Evolutionary conservation across 306 rosid genomes (phyloP), one percentile per base, ranked within the genome.

Genomic region (Cucurbita maxima): DNA sequence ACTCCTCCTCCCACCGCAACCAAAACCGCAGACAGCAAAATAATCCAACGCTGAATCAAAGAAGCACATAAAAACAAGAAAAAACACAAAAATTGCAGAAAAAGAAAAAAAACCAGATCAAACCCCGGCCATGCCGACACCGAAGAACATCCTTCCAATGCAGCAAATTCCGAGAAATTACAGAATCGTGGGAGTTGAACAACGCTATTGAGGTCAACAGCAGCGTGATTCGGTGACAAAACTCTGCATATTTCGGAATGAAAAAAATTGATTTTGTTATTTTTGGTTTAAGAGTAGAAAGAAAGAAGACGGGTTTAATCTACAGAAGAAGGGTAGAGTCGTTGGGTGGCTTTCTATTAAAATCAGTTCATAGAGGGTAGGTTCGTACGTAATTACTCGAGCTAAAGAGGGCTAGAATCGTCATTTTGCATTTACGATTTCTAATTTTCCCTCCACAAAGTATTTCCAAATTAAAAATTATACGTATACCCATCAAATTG

Each of bases 141-240:
- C 48, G 6, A 7, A 77, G 78, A 69, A 53, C 57, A 72, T 63
- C 83, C 77, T 81, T 84, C 90, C 88, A 92, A 92, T 92, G 96
- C 52, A 78, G 76, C 62, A 72, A 62, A 78, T 22, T 70, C 79
- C 16, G 45, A 34, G 67, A 38, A 81, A 79, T 63, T 57, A 62
- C 37, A 43, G n/a, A 67, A 77, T 62, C 86, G 79, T 52, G 47
- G 38, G 62, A 76, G 5, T 62, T 18, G 54, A 64, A 22, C 72
- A 62, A 79, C 66, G 76, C 25, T 62, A 16, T 62, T 43, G 53
- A 60, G 16, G 62, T 38, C 30, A 47, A 74, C 74, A 78, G 70
- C n/a, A 62, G 72, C 8, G 30, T 25, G 76, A 13, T 73, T 77
- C 75, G 59, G 60, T 12, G 67, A 72, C 75, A 79, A 60, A 76